Conservation (phyloP, 345 rosid species). For the Eucalyptus rudis region DNA sequence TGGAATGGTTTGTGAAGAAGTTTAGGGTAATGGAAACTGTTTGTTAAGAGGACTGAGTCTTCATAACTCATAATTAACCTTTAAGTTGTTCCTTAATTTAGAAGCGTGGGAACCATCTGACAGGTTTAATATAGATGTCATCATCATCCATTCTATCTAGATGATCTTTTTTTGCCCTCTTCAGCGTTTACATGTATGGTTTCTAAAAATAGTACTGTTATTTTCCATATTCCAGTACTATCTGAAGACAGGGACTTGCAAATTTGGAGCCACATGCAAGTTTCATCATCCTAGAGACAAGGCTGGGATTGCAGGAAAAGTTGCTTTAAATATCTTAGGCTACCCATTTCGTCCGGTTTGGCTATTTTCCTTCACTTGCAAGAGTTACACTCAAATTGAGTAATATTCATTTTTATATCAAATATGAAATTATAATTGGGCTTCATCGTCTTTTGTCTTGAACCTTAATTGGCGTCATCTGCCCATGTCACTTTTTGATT, state of each 20-base stretch:
- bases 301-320: conserved; percentile 91
- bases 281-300: conserved; percentile 96
- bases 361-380: not conserved
- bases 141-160: not conserved
- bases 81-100: not conserved
- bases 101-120: not conserved
- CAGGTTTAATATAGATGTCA: not conserved
- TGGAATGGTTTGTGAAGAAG: not conserved
- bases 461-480: not conserved
- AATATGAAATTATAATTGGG: not conserved
- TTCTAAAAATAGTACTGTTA: not conserved
- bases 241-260: conserved; percentile 98
- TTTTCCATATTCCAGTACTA: conserved; percentile 41
- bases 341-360: conserved; percentile 88
- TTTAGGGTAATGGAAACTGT: not conserved
- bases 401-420: not conserved
- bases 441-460: not conserved
- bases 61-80: not conserved
- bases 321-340: conserved; percentile 82
- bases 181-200: not conserved
- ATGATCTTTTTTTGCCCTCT: not conserved
- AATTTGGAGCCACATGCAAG: conserved; percentile 99
- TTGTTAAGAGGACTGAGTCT: not conserved
- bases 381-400: not conserved
- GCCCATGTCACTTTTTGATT: not conserved